Conservation (phyloP, 768 basidiomycete genomes). For the Suillus occidentalis region DNA sequence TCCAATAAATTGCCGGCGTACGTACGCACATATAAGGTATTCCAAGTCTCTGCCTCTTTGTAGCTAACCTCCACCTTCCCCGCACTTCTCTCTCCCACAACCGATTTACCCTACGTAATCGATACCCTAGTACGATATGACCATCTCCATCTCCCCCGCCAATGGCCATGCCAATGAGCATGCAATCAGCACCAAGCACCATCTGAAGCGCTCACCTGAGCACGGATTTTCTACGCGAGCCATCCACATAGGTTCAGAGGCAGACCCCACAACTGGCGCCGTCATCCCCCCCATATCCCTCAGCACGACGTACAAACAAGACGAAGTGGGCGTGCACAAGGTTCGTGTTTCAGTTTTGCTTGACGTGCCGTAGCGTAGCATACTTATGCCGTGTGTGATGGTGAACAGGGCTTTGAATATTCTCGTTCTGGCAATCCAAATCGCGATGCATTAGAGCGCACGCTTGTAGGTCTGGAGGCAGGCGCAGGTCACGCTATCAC, state of each 20-base stretch:
- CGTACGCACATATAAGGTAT: background rate
- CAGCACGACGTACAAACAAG: slow-evolving; percentile 91
- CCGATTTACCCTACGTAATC: background rate
- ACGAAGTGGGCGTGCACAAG: slow-evolving; percentile 74
- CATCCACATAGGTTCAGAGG: slow-evolving; percentile 85
- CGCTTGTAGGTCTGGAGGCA: slow-evolving; percentile 76
- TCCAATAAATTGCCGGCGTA: background rate
- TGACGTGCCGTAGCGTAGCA: background rate
- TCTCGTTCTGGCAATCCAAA: slow-evolving; percentile 90
- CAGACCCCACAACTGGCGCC: slow-evolving; percentile 70
- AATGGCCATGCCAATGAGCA: background rate
- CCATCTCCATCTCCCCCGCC: slow-evolving; percentile 11
- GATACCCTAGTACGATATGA: slow-evolving; percentile 18
- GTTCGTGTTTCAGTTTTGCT: slow-evolving; percentile 34
- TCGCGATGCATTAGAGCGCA: slow-evolving; percentile 72
- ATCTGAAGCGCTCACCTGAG: slow-evolving; percentile 25
- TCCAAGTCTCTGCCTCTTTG: background rate
- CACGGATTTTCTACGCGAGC: slow-evolving; percentile 76
- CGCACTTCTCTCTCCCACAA: background rate
- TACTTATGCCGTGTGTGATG: background rate
- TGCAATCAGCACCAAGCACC: slow-evolving; percentile 14
- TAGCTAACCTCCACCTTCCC: background rate
- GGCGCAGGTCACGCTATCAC: slow-evolving; percentile 74
- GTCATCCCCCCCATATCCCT: slow-evolving; percentile 89
- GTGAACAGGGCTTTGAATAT: slow-evolving; percentile 82